Conservation (phyloP, 306 rosid species). For the Trifolium subterraneum region DNA sequence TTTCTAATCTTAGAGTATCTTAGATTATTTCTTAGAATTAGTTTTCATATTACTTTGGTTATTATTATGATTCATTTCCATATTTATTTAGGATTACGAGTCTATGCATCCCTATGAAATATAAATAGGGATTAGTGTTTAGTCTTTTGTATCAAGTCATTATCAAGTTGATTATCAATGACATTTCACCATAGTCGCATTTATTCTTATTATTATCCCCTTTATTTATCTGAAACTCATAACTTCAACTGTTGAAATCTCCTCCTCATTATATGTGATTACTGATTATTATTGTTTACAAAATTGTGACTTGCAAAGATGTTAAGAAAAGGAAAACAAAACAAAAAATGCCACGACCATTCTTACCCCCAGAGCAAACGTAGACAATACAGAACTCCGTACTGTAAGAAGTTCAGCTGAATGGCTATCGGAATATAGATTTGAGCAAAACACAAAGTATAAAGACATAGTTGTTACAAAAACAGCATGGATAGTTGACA, state of each 20-base stretch:
- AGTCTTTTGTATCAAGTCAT: neutral
- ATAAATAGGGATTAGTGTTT: neutral
- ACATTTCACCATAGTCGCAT: neutral
- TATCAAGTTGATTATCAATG: neutral
- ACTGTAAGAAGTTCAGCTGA: conserved; percentile 52
- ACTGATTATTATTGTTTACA: conserved; percentile 12
- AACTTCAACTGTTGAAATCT: neutral
- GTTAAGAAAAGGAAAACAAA: conserved; percentile 33
- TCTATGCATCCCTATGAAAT: neutral
- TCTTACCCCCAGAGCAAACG: conserved; percentile 82
- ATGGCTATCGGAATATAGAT: conserved; percentile 67
- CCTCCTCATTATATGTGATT: conserved; percentile 26
- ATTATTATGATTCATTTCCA: neutral
- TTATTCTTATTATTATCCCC: neutral
- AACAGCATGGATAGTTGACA: conserved; percentile 88
- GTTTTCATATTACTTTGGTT: conserved; percentile 4
- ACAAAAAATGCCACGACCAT: conserved; percentile 1
- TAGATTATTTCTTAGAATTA: neutral
- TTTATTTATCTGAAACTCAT: neutral
- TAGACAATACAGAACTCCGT: conserved; percentile 66
- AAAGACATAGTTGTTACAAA: conserved; percentile 77
- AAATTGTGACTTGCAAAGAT: conserved; percentile 22
- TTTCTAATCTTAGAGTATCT: neutral
- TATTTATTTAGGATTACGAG: neutral
- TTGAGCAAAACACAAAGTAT: conserved; percentile 82